Conservation (phyloP, 768 basidiomycete species). For the Russula compacta region DNA sequence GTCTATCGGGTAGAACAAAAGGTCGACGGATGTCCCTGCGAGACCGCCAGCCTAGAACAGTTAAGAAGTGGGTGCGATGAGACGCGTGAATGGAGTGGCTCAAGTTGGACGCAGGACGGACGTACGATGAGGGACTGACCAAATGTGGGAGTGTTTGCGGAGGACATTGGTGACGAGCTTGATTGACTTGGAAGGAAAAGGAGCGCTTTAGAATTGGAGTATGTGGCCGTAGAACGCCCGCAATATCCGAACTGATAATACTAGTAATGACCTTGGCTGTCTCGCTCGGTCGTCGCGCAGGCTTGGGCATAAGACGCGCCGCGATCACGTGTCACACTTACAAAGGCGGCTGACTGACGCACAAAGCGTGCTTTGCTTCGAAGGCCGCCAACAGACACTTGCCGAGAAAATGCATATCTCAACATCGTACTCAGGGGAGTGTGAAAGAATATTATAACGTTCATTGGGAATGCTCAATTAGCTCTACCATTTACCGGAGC, state of each 20-base stretch:
- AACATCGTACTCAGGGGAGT: not conserved
- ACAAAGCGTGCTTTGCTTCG: not conserved
- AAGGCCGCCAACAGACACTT: not conserved
- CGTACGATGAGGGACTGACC: slow-evolving; percentile 28
- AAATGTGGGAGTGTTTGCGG: slow-evolving; percentile 21
- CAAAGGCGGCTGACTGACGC: not conserved
- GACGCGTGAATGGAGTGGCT: not conserved
- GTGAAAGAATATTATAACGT: slow-evolving; percentile 1
- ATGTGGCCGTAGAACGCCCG: not conserved
- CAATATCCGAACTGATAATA: not conserved
- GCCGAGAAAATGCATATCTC: not conserved
- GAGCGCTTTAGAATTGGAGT: not conserved
- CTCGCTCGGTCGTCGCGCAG: not conserved
- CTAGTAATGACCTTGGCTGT: not conserved
- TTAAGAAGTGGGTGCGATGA: not conserved
- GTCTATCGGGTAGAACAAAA: slow-evolving; percentile 95
- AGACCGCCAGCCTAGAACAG: slow-evolving; percentile 64
- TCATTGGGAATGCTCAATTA: not conserved
- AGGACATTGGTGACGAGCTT: slow-evolving; percentile 6
- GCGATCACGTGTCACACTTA: slow-evolving; percentile 11
- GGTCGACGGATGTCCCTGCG: slow-evolving; percentile 90
- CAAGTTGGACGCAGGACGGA: not conserved
- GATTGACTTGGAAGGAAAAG: not conserved
- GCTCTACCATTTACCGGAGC: not conserved
- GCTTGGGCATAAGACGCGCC: not conserved